Evolutionary conservation across 805 yeast genomes (phyloP).

Genomic region (Candida wancherniae): DNA sequence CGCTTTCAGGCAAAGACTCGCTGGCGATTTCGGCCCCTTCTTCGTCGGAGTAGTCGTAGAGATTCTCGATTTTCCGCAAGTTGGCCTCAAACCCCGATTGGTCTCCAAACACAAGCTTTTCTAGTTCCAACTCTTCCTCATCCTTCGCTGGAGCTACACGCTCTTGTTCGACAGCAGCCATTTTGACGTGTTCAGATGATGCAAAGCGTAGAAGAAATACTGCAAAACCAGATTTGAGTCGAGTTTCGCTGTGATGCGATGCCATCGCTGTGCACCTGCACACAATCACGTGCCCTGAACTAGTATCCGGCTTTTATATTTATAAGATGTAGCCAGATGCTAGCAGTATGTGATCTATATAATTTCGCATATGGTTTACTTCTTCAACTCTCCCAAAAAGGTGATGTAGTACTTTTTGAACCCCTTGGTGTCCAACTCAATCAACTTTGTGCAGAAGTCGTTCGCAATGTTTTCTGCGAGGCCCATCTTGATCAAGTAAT

Average conservation of each 20-base stretch:
- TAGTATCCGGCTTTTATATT: too few relatives aligned
- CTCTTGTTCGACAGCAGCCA: too few relatives aligned
- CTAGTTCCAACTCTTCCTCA: conserved; percentile 74
- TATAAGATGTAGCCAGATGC: too few relatives aligned
- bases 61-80: conserved; percentile 55
- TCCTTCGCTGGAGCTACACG: too few relatives aligned
- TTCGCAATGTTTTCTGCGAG: conserved; percentile 55
- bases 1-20: conserved; percentile 20
- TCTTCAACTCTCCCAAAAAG: conserved; percentile 34
- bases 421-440: conserved; percentile 51
- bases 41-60: conserved; percentile 41
- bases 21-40: conserved; percentile 22
- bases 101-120: conserved; percentile 88
- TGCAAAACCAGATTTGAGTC: too few relatives aligned
- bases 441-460: conserved; percentile 59
- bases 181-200: too few relatives aligned
- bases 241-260: conserved; percentile 13
- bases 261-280: conserved; percentile 8
- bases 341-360: too few relatives aligned
- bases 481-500: conserved; percentile 51
- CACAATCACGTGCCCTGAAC: too few relatives aligned
- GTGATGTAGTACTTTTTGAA: conserved; percentile 67
- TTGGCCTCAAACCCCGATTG: conserved; percentile 64
- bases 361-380: too few relatives aligned
- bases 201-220: too few relatives aligned